phyloP scores from a whole-genome alignment of 148 eudicot genomes.

The Rheum nobile region DNA sequence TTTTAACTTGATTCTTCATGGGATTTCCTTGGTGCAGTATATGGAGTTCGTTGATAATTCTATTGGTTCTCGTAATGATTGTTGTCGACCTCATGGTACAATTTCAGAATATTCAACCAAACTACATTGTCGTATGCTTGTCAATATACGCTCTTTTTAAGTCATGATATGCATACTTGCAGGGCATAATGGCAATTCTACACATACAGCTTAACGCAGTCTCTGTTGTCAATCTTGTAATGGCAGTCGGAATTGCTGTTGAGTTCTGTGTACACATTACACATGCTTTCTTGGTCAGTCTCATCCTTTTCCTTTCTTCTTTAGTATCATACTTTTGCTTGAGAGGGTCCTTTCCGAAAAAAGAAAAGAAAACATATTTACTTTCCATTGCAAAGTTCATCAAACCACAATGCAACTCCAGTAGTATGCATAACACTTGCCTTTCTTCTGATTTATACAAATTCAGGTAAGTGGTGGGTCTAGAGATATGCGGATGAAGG shows the following conservation, averaged over 20 bases:
- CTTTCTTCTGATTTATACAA: not conserved
- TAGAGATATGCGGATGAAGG: slow-evolving; percentile 79
- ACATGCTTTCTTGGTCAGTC: slow-evolving; percentile 92
- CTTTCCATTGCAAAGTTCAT: not conserved
- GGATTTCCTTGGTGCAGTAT: slow-evolving; percentile 34
- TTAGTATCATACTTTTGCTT: not conserved
- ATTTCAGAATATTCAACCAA: slow-evolving; percentile 4
- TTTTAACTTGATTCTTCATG: not conserved
- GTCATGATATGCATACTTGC: slow-evolving; percentile 18
- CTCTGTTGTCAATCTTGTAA: slow-evolving; percentile 95
- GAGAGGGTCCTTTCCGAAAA: not conserved
- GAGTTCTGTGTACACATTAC: slow-evolving; percentile 99
- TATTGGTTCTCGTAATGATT: slow-evolving; percentile 83
- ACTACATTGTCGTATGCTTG: not conserved
- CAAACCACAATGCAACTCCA: not conserved
- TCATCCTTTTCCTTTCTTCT: slow-evolving; percentile 11
- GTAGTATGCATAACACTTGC: not conserved
- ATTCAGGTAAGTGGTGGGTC: slow-evolving; percentile 66
- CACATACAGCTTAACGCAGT: slow-evolving; percentile 91
- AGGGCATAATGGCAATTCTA: slow-evolving; percentile 97
- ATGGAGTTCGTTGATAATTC: slow-evolving; percentile 87
- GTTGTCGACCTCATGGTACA: slow-evolving; percentile 84
- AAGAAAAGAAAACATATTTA: not conserved
- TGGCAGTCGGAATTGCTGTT: slow-evolving; percentile 96
- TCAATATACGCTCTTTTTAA: not conserved